phyloP scores from a whole-genome alignment of 768 basidiomycete species.

The Hericium rajendrae region DNA sequence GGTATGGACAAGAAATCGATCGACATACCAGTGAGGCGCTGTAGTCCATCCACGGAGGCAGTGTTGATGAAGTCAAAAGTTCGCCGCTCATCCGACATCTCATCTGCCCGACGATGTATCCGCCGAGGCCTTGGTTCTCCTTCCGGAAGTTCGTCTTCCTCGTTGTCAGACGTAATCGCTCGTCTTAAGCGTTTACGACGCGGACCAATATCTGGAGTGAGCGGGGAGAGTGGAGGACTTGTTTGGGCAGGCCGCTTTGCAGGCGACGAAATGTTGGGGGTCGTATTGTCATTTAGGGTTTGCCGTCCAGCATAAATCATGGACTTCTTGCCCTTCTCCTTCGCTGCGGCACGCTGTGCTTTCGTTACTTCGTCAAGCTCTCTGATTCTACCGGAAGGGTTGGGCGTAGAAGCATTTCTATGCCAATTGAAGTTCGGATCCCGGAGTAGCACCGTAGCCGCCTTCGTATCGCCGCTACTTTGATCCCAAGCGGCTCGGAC shows the following conservation, averaged over 20 bases:
- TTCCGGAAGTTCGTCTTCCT: slow-evolving; percentile 47
- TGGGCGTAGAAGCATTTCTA: neutral
- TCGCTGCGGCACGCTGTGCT: slow-evolving; percentile 52
- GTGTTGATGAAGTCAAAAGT: slow-evolving; percentile 65
- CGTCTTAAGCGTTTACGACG: slow-evolving; percentile 46
- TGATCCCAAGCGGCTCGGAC: slow-evolving; percentile 62
- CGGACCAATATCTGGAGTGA: slow-evolving; percentile 31
- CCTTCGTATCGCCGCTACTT: slow-evolving; percentile 49
- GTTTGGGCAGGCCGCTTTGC: slow-evolving; percentile 20
- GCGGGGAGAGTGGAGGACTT: slow-evolving; percentile 29
- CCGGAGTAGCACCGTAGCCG: slow-evolving; percentile 47
- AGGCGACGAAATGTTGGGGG: slow-evolving; percentile 1
- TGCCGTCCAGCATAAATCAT: slow-evolving; percentile 68
- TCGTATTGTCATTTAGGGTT: slow-evolving; percentile 31
- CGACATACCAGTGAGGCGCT: slow-evolving; percentile 63
- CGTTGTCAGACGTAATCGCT: slow-evolving; percentile 53
- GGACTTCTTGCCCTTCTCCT: slow-evolving; percentile 75
- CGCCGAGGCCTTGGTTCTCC: slow-evolving; percentile 34
- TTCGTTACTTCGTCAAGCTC: slow-evolving; percentile 68
- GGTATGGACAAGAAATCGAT: neutral
- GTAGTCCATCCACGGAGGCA: slow-evolving; percentile 50
- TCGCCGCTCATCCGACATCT: slow-evolving; percentile 33
- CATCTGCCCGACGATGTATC: slow-evolving; percentile 24
- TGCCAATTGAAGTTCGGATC: slow-evolving; percentile 34
- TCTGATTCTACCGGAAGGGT: slow-evolving; percentile 48